Evolutionary conservation across 768 basidiomycete species (phyloP), one percentile per base, ranked within the genome.

Genomic region (Tylopilus felleus): DNA sequence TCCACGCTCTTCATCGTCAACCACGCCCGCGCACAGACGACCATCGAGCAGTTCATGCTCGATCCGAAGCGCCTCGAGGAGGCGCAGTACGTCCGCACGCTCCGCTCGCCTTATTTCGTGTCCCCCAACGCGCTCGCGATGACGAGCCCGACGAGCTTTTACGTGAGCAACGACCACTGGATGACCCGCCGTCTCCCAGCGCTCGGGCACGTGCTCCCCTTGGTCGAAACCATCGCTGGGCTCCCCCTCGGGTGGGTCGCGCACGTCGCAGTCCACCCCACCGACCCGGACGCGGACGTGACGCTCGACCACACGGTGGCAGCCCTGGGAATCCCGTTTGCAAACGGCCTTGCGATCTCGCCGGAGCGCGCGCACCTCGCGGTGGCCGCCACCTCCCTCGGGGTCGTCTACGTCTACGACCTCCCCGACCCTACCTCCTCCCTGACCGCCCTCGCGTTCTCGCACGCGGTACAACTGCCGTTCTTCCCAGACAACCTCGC

Each of bases 81-180:
- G 19, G 84, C 83, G 17, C 75, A 58, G 8, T 74, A 87, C 70
- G 65, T 86, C 29, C 81, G 81, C 58, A 88, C 86, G 9, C 74
- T 90, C 41, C 71, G 76, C 19, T 80, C 81, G 16, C 76, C 76
- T 5, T 77, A 77, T 49, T 83, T 88, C 59, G 68, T 84, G 28
- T 76, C 86, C 10, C 84, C 87, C 25, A 90, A 90, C 63, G 74
- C 83, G 4, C 65, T 90, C 54, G 81, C 86, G 17, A 67, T 86
- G 29, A 84, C 86, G 9, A 80, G 84, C 40, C 80, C 83, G 1
- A 77, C 79, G 52, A 80, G 84, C 1, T 89, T 90, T 66, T 89
- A 84, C 61, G 77, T 90, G 46, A 80, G 80, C 39, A 86, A 90
- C 63, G 88, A 90, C 65, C 88, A 90, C 61, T 68, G 80, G 33